phyloP scores from a whole-genome alignment of 2,329 filamentous ascomycete genomes.

The Cordyceps javanica region DNA sequence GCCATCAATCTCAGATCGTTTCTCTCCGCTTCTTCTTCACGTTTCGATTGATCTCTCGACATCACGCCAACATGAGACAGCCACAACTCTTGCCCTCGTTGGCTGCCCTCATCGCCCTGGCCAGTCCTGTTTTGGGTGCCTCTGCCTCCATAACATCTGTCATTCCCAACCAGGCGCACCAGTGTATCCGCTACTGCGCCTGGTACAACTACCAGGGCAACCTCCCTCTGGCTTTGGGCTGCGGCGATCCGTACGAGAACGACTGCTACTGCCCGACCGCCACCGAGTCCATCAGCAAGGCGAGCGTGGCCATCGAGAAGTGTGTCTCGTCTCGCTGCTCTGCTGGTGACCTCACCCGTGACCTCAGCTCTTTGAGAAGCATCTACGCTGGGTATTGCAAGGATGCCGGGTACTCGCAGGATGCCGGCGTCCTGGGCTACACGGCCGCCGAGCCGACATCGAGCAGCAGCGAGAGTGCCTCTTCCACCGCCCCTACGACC shows the following conservation, averaged over 20 bases:
- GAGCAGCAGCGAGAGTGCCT: slow-evolving; percentile 9
- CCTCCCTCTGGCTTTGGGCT: slow-evolving; percentile 19
- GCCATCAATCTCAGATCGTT: background rate
- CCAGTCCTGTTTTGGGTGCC: background rate
- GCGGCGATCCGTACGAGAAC: slow-evolving; percentile 21
- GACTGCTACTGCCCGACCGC: slow-evolving; percentile 23
- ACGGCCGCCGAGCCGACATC: slow-evolving; percentile 17
- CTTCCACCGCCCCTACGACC: background rate
- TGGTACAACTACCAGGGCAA: slow-evolving; percentile 13
- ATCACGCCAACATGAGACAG: background rate
- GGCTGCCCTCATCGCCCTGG: background rate
- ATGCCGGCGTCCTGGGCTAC: slow-evolving; percentile 20
- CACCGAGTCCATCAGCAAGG: slow-evolving; percentile 16
- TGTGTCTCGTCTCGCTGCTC: slow-evolving; percentile 18
- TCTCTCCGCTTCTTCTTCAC: background rate
- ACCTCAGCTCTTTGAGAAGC: slow-evolving; percentile 22
- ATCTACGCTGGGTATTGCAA: slow-evolving; percentile 23
- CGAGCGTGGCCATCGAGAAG: slow-evolving; percentile 18
- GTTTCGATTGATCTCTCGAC: no score
- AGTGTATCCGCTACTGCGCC: background rate
- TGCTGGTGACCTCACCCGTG: slow-evolving; percentile 18
- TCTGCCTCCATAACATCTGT: background rate
- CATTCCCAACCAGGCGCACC: slow-evolving; percentile 2
- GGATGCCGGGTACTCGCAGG: slow-evolving; percentile 21
- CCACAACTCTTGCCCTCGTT: background rate